Conservation (phyloP, 192 early-diverging fungal genomes). For the Kickxella alabastrina region DNA sequence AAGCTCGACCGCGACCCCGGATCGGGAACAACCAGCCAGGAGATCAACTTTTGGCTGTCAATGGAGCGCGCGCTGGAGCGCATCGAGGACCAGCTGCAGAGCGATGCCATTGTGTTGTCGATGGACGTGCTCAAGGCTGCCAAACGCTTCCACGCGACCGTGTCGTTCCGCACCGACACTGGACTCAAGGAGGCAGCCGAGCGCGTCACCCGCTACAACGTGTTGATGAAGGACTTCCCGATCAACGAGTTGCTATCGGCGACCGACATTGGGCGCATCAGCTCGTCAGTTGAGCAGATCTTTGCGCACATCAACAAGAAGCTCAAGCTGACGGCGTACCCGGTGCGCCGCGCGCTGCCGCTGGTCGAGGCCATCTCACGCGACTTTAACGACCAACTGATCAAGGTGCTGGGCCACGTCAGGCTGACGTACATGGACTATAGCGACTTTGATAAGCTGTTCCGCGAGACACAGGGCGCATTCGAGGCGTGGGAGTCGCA, state of each 20-base stretch:
- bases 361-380: constrained; percentile 93
- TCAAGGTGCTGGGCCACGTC: constrained; percentile 80
- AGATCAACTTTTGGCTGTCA: constrained; percentile 98
- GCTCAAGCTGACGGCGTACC: constrained; percentile 88
- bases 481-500: constrained; percentile 93
- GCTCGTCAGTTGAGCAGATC: constrained; percentile 71
- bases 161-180: constrained; percentile 96
- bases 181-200: constrained; percentile 94
- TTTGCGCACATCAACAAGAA: constrained; percentile 98
- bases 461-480: constrained; percentile 77
- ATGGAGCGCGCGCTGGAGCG: constrained; percentile 92
- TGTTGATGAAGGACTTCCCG: constrained; percentile 98
- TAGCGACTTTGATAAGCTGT: constrained; percentile 83
- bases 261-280: constrained; percentile 83
- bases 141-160: constrained; percentile 97
- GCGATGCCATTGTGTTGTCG: constrained; percentile 84
- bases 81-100: constrained; percentile 93
- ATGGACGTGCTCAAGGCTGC: constrained; percentile 93
- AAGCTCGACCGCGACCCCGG: constrained; percentile 88
- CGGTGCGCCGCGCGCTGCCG: constrained; percentile 84
- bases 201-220: constrained; percentile 89
- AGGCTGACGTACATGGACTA: constrained; percentile 94
- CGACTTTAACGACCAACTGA: constrained; percentile 90
- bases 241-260: constrained; percentile 94
- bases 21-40: constrained; percentile 89